Percentiles rank a stretch among this genome's conserved stretches.
These are phyloP conservation scores for Eucalyptus marginata DNA, from an alignment of 345 rosid species.

Conservation along the genomic window DNA sequence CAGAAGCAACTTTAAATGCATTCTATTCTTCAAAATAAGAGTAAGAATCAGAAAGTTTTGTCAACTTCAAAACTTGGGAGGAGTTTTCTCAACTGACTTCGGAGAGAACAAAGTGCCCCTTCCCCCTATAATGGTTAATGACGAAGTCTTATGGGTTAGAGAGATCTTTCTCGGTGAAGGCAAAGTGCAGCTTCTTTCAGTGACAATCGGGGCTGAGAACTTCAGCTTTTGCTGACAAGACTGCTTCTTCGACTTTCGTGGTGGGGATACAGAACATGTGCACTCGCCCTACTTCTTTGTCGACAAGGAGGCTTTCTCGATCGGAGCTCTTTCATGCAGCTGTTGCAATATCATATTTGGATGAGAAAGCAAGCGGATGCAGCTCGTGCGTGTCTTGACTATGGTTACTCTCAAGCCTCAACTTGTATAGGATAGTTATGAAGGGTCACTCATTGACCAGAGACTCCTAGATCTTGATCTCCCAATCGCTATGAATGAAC, in stretches of 20 bases:
- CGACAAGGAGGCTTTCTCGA: constrained; percentile 50
- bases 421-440: neutral
- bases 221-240: constrained; percentile 56
- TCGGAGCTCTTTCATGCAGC: constrained; percentile 66
- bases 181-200: constrained; percentile 35
- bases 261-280: constrained; percentile 45
- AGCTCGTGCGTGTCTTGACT: neutral
- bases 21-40: too few relatives aligned
- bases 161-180: constrained; percentile 36
- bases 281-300: constrained; percentile 55
- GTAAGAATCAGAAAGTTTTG: too few relatives aligned
- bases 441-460: neutral
- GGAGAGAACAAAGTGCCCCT: too few relatives aligned
- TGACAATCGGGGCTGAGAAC: constrained; percentile 62
- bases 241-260: constrained; percentile 38
- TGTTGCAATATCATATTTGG: constrained; percentile 47
- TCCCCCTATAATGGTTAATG: constrained; percentile 23
- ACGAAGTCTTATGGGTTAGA: constrained; percentile 37
- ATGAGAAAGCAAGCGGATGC: neutral
- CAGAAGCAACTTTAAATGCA: too few relatives aligned
- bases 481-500: neutral
- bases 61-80: too few relatives aligned
- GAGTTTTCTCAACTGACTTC: too few relatives aligned
- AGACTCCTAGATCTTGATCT: neutral
- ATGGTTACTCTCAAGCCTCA: neutral